Base-by-base conservation (phyloP, 495 filamentous ascomycete genomes). In the Xylaria bambusicola region DNA sequence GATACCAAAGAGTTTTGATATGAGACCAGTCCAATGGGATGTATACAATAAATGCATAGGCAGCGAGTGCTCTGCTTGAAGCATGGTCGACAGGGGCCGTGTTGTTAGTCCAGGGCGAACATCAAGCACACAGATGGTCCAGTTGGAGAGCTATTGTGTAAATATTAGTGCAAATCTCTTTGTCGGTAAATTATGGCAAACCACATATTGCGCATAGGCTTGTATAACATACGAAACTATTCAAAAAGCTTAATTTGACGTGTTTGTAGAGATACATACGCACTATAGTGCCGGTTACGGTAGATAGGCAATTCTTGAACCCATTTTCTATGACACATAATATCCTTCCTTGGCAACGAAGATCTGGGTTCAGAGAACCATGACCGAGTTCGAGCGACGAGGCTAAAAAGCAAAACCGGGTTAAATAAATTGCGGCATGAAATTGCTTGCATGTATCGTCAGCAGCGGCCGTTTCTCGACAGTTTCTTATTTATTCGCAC, bases 1-100 rank as follows among this genome's bases (percentile, higher is more conserved):
- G 44, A 58, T 38, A 49, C 31, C 40, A 41, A 33, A 18, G 44
- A 58, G 24, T 58, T 51, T 58, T 51, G 46, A 51, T 12, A 27
- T 44, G 35, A 40, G 24, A 23, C 31, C 55, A 20, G 33, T 31
- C 26, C 47, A 51, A n/a, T n/a, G 42, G 7, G 38, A 46, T 36
- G 35, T 36, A 46, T 46, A 51, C 46, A 46, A 58, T 58, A 58
- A 29, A 33, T 40, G 36, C 47, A 50, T 51, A 29, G 35, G 56
- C 24, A n/a, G n/a, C n/a, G 9, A 35, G 29, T 48, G 42, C 20
- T 21, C 21, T 9, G 46, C 18, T 23, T 50, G 55, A 17, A 20
- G 46, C 26, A 41, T 31, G 52, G 27, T 23, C 26, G 23, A 10
- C 36, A 3, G 36, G 15, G 36, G 3, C 5, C 36, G 36, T 40